Conservation (phyloP, 441 rosid species). For the Erodium moschatum region DNA sequence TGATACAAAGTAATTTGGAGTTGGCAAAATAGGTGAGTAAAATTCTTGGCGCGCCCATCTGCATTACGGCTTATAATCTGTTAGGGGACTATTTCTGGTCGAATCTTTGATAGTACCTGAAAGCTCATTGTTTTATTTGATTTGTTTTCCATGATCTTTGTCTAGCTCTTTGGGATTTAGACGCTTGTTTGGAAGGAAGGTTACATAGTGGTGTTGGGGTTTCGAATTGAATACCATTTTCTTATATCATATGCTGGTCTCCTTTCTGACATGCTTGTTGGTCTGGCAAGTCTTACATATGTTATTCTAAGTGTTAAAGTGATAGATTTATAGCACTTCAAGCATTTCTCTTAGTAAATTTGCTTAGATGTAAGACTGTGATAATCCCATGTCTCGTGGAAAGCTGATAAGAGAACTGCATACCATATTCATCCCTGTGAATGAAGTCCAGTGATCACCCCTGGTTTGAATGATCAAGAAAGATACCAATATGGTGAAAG, state of each 20-base stretch:
- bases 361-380: neutral
- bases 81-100: neutral
- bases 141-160: neutral
- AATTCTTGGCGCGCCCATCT: neutral
- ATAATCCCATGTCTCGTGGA: neutral
- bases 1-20: neutral
- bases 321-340: neutral
- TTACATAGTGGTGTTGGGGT: neutral
- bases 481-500: neutral
- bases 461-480: neutral
- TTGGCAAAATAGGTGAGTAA: neutral
- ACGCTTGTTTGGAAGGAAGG: slow-evolving; percentile 1
- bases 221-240: neutral
- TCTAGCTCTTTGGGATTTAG: neutral
- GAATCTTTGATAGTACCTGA: slow-evolving; percentile 2
- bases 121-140: neutral
- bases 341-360: neutral
- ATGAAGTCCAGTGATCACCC: neutral
- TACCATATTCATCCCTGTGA: neutral
- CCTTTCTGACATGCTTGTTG: neutral
- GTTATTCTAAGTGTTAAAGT: neutral
- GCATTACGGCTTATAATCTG: neutral
- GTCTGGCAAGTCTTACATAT: neutral
- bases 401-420: neutral
- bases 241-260: neutral